These are phyloP conservation scores for Collariella sp. DNA, from an alignment of 495 filamentous ascomycete genomes.

Conservation along the genomic window DNA sequence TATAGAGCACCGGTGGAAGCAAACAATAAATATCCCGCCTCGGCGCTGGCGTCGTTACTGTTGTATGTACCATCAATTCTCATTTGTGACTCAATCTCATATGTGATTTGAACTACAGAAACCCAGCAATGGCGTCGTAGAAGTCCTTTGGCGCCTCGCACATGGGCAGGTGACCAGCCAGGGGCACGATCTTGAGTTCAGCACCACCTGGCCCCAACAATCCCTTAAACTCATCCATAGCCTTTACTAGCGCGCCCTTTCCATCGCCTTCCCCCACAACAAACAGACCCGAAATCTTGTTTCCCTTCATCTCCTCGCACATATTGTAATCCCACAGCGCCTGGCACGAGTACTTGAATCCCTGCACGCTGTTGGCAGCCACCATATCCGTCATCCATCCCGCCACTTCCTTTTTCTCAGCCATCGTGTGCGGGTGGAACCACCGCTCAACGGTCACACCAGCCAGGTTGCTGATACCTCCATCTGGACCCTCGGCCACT, in stretches of 20 bases:
- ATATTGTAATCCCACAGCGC: slow-evolving; percentile 73
- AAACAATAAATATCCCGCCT: too few relatives aligned
- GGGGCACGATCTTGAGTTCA: slow-evolving; percentile 51
- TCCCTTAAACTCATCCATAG: slow-evolving; percentile 64
- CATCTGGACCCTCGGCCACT: slow-evolving; percentile 52
- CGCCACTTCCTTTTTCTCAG: slow-evolving; percentile 45
- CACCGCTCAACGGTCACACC: slow-evolving; percentile 61
- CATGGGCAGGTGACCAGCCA: slow-evolving; percentile 76
- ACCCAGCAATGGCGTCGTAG: slow-evolving; percentile 49
- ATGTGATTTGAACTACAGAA: too few relatives aligned
- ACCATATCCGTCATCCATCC: slow-evolving; percentile 48
- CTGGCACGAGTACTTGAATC: slow-evolving; percentile 59
- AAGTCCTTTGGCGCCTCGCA: slow-evolving; percentile 62
- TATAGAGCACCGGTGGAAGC: too few relatives aligned
- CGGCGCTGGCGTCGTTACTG: too few relatives aligned
- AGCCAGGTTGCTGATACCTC: slow-evolving; percentile 51
- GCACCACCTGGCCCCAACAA: slow-evolving; percentile 43
- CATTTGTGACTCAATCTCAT: too few relatives aligned
- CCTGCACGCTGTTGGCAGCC: slow-evolving; percentile 53
- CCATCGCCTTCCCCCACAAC: slow-evolving; percentile 61
- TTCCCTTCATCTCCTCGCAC: slow-evolving; percentile 49
- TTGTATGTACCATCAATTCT: too few relatives aligned
- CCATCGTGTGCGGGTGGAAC: slow-evolving; percentile 55
- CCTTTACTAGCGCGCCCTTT: slow-evolving; percentile 59
- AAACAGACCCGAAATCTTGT: slow-evolving; percentile 53